phyloP scores from a whole-genome alignment of 2,329 filamentous ascomycete genomes.

The Diplocarpon rosae region DNA sequence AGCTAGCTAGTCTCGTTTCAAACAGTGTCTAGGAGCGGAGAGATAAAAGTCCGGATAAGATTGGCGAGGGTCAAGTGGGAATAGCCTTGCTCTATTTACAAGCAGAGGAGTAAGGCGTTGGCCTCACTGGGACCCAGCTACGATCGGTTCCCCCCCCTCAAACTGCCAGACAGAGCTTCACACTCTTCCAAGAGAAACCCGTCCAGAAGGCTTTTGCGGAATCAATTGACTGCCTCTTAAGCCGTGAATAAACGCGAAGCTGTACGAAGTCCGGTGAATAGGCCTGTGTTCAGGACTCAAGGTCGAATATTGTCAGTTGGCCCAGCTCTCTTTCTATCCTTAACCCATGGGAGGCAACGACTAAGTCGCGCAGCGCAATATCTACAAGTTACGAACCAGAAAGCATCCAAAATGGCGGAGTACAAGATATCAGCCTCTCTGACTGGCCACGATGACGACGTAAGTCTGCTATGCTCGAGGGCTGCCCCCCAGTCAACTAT shows the following conservation, averaged over 20 bases:
- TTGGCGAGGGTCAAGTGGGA: conserved; percentile 1
- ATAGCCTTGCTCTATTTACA: conserved; percentile 3
- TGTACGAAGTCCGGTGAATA: no score
- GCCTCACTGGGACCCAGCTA: not conserved
- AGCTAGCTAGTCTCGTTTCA: no score
- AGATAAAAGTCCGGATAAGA: not conserved
- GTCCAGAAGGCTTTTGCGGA: not conserved
- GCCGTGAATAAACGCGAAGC: not conserved
- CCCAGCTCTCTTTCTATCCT: no score
- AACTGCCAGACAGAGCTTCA: no score
- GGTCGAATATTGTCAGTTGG: no score
- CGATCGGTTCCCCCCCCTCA: not conserved
- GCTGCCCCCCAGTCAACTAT: conserved; percentile 2
- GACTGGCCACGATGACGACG: conserved; percentile 85
- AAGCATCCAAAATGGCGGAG: conserved; percentile 48
- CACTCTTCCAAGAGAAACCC: no score
- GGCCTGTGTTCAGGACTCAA: no score
- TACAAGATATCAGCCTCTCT: conserved; percentile 92
- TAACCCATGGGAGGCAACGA: no score
- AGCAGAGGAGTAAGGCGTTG: not conserved
- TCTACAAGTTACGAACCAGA: no score
- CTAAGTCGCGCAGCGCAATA: no score
- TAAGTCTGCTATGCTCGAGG: conserved; percentile 35
- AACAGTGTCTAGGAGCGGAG: not conserved
- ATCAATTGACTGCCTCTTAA: not conserved